Percentiles rank a stretch among this genome's conserved stretches.
These are phyloP conservation scores for Lasiosphaeria hispida DNA, from an alignment of 495 filamentous ascomycete species.

Conservation along the genomic window DNA sequence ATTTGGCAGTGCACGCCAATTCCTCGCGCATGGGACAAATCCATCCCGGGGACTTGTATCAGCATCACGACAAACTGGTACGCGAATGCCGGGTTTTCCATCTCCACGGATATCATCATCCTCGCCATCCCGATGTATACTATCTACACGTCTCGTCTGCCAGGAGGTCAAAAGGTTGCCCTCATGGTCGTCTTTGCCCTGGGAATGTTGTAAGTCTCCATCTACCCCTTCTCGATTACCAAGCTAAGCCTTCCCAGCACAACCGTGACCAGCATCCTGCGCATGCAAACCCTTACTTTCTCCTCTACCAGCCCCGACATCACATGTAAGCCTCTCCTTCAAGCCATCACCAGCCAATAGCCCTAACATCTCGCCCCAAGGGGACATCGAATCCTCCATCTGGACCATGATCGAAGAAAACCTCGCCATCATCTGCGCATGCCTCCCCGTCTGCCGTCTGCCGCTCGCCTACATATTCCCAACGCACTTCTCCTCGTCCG, in stretches of 20 bases:
- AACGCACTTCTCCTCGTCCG: conserved; percentile 18
- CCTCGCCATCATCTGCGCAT: conserved; percentile 47
- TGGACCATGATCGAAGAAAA: conserved; percentile 50
- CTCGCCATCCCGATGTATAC: conserved; percentile 36
- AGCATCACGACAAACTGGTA: conserved; percentile 26
- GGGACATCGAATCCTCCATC: conserved; percentile 37
- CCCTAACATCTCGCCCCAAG: not conserved
- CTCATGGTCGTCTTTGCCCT: conserved; percentile 38
- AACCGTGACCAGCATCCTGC: conserved; percentile 21
- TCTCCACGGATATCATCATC: conserved; percentile 30
- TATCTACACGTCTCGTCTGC: conserved; percentile 33
- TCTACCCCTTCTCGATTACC: not conserved
- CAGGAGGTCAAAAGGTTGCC: conserved; percentile 32
- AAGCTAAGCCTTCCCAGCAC: conserved; percentile 1
- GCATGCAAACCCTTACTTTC: conserved; percentile 23
- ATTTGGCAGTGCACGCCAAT: conserved; percentile 34
- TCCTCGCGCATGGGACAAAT: conserved; percentile 29
- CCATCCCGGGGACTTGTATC: conserved; percentile 30
- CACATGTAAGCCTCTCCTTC: conserved; percentile 12
- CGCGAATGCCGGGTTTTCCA: conserved; percentile 29
- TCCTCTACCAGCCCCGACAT: conserved; percentile 21
- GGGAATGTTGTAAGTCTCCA: conserved; percentile 31
- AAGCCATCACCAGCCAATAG: not conserved
- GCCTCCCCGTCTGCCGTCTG: conserved; percentile 39
- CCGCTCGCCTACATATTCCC: conserved; percentile 29